These are phyloP conservation scores for Backusella sp. DNA, from an alignment of 192 early-diverging fungal genomes.

Conservation along the genomic window DNA sequence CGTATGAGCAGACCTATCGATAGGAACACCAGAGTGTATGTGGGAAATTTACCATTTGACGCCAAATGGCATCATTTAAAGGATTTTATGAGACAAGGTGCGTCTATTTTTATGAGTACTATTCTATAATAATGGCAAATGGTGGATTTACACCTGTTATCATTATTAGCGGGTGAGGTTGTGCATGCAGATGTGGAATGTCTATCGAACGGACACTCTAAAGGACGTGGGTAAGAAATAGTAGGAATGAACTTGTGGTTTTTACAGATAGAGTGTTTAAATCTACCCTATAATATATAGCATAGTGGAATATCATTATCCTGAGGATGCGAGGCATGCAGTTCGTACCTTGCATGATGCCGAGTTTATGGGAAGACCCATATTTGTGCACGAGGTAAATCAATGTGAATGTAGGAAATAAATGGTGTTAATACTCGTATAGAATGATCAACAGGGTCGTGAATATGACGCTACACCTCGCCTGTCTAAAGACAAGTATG, in stretches of 20 bases:
- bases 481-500: conserved; percentile 20
- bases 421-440: not conserved
- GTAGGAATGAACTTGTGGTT: not conserved
- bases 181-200: conserved; percentile 74
- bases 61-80: conserved; percentile 74
- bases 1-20: not conserved
- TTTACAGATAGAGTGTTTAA: not conserved
- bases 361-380: conserved; percentile 65
- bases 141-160: not conserved
- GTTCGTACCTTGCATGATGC: conserved; percentile 69
- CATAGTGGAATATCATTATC: conserved; percentile 72
- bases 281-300: conserved; percentile 43
- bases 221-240: conserved; percentile 47
- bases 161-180: conserved; percentile 64
- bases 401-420: not conserved
- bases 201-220: conserved; percentile 58
- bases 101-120: not conserved
- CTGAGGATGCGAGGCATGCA: conserved; percentile 76
- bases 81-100: conserved; percentile 80
- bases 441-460: conserved; percentile 48
- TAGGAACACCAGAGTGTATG: conserved; percentile 72
- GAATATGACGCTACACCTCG: conserved; percentile 50
- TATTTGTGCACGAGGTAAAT: conserved; percentile 76
- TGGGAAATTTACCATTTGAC: conserved; percentile 80
- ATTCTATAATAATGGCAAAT: not conserved